These are phyloP conservation scores for Marchantia polymorpha DNA, from an alignment of 225 moss, liverwort and hornwort species.

Conservation along the genomic window DNA sequence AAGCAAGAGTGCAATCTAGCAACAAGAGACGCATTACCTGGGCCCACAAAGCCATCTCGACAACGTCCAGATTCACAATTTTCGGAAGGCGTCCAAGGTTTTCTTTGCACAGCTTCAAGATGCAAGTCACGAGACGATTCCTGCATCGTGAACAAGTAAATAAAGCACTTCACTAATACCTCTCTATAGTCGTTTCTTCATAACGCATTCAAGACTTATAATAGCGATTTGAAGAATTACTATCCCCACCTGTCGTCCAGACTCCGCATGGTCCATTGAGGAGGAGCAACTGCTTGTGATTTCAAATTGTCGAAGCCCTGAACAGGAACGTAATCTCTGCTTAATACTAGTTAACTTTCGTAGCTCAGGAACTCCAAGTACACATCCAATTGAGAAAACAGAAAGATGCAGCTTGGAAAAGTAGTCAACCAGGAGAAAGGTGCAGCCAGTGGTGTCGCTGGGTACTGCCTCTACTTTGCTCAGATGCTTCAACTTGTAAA, in stretches of 20 bases:
- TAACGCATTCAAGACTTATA: too few relatives aligned
- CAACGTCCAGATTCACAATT: conserved; percentile 96
- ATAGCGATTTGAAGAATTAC: neutral
- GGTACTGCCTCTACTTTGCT: conserved; percentile 90
- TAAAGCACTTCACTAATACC: neutral
- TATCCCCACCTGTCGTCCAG: conserved; percentile 80
- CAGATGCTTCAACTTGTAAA: conserved; percentile 95
- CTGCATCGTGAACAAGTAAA: conserved; percentile 39
- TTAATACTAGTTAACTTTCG: neutral
- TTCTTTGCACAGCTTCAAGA: conserved; percentile 94
- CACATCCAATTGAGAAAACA: neutral
- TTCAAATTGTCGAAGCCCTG: conserved; percentile 98
- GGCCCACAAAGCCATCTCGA: conserved; percentile 99
- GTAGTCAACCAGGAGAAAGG: conserved; percentile 72
- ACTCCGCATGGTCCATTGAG: conserved; percentile 95
- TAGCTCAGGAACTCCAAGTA: neutral
- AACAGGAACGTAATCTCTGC: neutral
- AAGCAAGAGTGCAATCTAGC: neutral
- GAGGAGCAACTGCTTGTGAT: conserved; percentile 78
- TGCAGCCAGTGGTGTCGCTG: conserved; percentile 92
- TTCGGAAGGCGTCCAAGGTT: conserved; percentile 91
- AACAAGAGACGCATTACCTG: conserved; percentile 49
- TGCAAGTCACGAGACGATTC: conserved; percentile 88
- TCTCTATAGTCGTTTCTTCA: too few relatives aligned
- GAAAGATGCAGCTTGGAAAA: conserved; percentile 10